These are phyloP conservation scores for Lichtheimia ramosa DNA, from an alignment of 371 early-diverging fungal genomes.

Conservation along the genomic window DNA sequence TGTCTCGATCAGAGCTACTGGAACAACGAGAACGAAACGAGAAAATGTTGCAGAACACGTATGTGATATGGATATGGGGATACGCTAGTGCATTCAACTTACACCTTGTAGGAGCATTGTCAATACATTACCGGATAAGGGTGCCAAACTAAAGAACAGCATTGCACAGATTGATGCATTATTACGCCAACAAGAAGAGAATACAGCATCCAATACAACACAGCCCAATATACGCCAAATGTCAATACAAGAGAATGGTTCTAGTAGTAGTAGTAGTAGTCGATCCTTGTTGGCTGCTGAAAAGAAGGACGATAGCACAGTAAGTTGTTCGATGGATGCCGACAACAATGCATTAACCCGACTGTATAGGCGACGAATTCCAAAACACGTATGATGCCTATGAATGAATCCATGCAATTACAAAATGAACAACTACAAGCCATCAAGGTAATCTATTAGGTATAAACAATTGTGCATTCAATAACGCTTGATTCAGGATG, in stretches of 20 bases:
- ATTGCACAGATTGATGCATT: constrained; percentile 20
- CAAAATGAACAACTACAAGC: constrained; percentile 34
- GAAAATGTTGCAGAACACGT: constrained; percentile 31
- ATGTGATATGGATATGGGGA: not conserved
- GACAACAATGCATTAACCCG: not conserved
- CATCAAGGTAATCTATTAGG: constrained; percentile 24
- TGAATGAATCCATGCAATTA: constrained; percentile 39
- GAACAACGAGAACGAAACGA: constrained; percentile 22
- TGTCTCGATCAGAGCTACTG: constrained; percentile 20
- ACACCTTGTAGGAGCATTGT: constrained; percentile 3
- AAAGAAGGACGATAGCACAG: no score
- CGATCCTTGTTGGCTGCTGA: no score
- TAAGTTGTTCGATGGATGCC: no score
- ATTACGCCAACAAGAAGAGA: constrained; percentile 10
- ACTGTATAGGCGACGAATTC: not conserved
- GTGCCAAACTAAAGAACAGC: constrained; percentile 30
- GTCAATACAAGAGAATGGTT: no score
- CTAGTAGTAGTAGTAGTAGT: no score
- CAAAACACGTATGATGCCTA: constrained; percentile 28
- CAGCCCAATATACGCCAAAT: no score
- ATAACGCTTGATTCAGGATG: no score
- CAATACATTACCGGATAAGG: constrained; percentile 37
- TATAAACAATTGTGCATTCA: not conserved
- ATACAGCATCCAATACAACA: not conserved
- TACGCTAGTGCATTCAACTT: not conserved